Conservation (phyloP, 169 alveolate genomes). For the Amoebophrya sp. region DNA sequence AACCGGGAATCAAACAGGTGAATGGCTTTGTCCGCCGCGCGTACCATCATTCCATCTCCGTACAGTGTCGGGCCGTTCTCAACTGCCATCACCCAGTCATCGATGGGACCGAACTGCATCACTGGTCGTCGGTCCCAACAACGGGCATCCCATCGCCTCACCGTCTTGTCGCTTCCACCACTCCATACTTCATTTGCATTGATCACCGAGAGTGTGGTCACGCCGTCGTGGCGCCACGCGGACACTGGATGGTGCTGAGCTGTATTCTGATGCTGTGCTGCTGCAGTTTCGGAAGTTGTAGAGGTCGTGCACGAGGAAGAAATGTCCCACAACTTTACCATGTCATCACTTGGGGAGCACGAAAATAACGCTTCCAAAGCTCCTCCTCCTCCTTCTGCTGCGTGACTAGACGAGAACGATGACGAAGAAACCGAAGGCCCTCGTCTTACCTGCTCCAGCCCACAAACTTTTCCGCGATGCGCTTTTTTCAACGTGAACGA, state of each 20-base stretch:
- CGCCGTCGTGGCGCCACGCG: background rate
- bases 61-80: background rate
- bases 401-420: too few species aligned
- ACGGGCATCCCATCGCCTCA: background rate
- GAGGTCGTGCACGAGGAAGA: too few species aligned
- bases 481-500: background rate
- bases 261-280: too few species aligned
- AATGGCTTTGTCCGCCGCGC: slow-evolving; percentile 14
- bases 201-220: background rate
- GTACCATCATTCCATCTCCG: background rate
- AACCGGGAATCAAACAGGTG: background rate
- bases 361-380: background rate
- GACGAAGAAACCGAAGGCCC: too few species aligned
- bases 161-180: background rate
- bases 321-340: background rate
- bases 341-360: background rate
- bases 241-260: background rate
- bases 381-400: background rate
- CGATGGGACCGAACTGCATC: background rate
- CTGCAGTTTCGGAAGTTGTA: background rate
- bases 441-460: background rate
- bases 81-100: background rate
- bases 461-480: background rate
- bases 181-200: background rate
- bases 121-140: background rate